These are phyloP conservation scores for Fraxinus nigra DNA, from an alignment of 305 asterid genomes.

Conservation along the genomic window DNA sequence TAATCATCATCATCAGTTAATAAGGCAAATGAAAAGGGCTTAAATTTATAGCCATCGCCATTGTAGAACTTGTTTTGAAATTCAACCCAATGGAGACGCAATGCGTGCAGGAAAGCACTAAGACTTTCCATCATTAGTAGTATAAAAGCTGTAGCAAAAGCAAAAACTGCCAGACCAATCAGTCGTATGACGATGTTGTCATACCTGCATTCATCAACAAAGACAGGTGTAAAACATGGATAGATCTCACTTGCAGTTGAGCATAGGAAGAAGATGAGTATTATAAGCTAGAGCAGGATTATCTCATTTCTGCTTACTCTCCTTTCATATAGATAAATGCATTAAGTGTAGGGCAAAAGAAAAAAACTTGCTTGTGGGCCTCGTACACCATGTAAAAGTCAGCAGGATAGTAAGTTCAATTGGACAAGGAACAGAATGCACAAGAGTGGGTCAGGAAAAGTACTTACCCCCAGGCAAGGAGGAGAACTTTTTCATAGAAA, in stretches of 20 bases:
- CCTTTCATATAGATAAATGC: neutral
- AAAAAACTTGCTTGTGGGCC: neutral
- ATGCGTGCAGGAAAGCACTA: conserved; percentile 95
- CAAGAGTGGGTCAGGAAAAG: conserved; percentile 13
- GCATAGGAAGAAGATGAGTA: neutral
- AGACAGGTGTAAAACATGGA: neutral
- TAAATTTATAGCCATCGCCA: conserved; percentile 91
- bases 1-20: conserved; percentile 58
- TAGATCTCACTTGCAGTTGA: neutral
- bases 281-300: neutral
- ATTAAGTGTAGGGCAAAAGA: neutral
- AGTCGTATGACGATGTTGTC: conserved; percentile 66
- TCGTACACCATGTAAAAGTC: neutral
- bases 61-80: conserved; percentile 86
- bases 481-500: conserved; percentile 91
- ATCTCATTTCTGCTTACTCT: neutral
- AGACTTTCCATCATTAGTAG: conserved; percentile 97
- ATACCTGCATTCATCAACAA: conserved; percentile 52
- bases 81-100: conserved; percentile 99
- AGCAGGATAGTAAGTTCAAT: neutral
- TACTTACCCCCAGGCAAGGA: conserved; percentile 95
- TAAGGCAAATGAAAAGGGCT: conserved; percentile 77
- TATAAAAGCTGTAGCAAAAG: conserved; percentile 86
- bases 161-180: conserved; percentile 79
- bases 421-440: neutral